A percentile compares a stretch with the other conserved stretches of the same genome.
These are phyloP conservation scores for Leavenworthia alabamica DNA, from an alignment of 345 rosid genomes.

Conservation along the genomic window DNA sequence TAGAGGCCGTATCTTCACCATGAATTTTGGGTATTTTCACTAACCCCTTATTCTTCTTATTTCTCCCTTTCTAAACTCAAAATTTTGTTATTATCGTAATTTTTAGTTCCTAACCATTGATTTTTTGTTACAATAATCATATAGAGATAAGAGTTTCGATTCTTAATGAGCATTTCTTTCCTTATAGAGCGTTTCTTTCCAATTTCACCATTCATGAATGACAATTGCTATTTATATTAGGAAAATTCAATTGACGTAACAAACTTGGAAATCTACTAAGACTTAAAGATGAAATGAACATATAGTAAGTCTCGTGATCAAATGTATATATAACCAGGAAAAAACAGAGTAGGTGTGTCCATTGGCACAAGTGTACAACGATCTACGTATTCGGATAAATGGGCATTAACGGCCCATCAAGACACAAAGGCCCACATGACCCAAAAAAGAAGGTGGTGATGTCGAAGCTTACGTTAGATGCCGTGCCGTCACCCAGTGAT, in stretches of 20 bases:
- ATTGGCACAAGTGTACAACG: background rate
- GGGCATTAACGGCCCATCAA: background rate
- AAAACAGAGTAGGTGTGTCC: background rate
- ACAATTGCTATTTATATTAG: slow-evolving; percentile 8
- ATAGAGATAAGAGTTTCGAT: slow-evolving; percentile 1
- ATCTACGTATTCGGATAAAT: no score
- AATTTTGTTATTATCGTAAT: background rate
- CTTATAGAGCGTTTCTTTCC: background rate
- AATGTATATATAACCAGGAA: background rate
- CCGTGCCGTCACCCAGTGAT: slow-evolving; percentile 33
- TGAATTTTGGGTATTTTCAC: slow-evolving; percentile 20
- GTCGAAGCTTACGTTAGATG: slow-evolving; percentile 29
- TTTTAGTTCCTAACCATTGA: background rate
- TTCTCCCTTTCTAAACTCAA: no score
- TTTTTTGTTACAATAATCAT: slow-evolving; percentile 25
- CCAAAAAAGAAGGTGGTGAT: slow-evolving; percentile 28
- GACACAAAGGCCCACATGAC: background rate
- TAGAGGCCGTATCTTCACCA: slow-evolving; percentile 71
- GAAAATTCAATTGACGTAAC: slow-evolving; percentile 5
- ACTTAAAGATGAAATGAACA: background rate
- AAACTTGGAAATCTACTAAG: slow-evolving; percentile 16
- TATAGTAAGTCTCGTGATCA: background rate
- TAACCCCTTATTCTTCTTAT: no score
- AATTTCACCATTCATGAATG: slow-evolving; percentile 11
- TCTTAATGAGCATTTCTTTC: background rate